Evolutionary conservation across 345 rosid genomes (phyloP).

Genomic region (Murraya paniculata): DNA sequence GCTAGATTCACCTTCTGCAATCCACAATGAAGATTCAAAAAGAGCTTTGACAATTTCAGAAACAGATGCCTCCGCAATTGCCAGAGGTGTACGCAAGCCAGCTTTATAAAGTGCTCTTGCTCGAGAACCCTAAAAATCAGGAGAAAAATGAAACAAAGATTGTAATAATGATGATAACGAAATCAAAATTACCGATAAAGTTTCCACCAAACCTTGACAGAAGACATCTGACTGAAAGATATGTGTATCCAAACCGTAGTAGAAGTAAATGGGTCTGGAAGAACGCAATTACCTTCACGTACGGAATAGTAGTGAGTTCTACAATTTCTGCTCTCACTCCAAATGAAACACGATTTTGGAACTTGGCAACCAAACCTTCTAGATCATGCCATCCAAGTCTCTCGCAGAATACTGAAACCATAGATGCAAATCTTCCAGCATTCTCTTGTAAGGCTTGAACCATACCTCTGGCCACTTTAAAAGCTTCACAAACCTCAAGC

Average conservation of each 20-base stretch:
- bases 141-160: neutral
- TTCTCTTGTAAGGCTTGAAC: constrained; percentile 96
- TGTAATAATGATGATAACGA: neutral
- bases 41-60: constrained; percentile 87
- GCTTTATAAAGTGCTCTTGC: constrained; percentile 96
- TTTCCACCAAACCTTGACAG: neutral
- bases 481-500: constrained; percentile 88
- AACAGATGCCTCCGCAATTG: constrained; percentile 90
- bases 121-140: constrained; percentile 72
- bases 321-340: constrained; percentile 99
- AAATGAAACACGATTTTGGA: constrained; percentile 95
- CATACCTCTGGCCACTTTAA: constrained; percentile 94
- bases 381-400: constrained; percentile 98
- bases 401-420: constrained; percentile 96
- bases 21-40: constrained; percentile 86
- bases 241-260: neutral
- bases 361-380: constrained; percentile 85
- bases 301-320: constrained; percentile 91
- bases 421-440: constrained; percentile 96
- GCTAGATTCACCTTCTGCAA: constrained; percentile 56
- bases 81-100: constrained; percentile 88
- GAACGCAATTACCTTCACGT: constrained; percentile 60
- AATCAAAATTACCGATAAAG: neutral
- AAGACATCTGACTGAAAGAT: neutral
- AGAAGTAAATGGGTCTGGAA: constrained; percentile 16